Conservation (phyloP, 2,329 filamentous ascomycete species). For the Helminthosporium solani region DNA sequence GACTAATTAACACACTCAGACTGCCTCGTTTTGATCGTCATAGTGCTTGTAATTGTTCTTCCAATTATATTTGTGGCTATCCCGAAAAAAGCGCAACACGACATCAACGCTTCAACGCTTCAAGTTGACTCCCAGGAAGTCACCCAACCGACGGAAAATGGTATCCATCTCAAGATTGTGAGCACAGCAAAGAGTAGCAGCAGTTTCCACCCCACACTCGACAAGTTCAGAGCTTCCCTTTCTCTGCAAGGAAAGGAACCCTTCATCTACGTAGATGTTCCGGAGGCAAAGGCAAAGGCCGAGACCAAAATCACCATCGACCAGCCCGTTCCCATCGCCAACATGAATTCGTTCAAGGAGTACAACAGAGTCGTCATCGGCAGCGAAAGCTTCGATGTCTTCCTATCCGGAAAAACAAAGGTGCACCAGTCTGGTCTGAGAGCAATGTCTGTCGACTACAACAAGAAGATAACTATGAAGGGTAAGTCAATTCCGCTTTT, state of each 20-base stretch:
- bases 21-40: conserved; percentile 52
- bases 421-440: conserved; percentile 55
- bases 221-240: conserved; percentile 55
- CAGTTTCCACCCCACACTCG: conserved; percentile 56
- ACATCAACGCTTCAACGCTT: conserved; percentile 55
- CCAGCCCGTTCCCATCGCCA: conserved; percentile 47
- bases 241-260: conserved; percentile 46
- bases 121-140: conserved; percentile 54
- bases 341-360: conserved; percentile 49
- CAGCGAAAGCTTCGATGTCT: conserved; percentile 52
- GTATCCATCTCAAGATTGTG: conserved; percentile 52
- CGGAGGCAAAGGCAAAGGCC: conserved; percentile 46
- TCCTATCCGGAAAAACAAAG: conserved; percentile 53
- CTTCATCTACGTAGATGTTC: conserved; percentile 51
- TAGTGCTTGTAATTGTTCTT: conserved; percentile 58
- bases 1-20: conserved; percentile 21
- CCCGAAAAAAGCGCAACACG: conserved; percentile 57
- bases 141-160: conserved; percentile 50
- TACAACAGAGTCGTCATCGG: conserved; percentile 53
- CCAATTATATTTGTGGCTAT: conserved; percentile 61
- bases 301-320: conserved; percentile 46
- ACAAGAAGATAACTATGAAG: conserved; percentile 59
- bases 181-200: conserved; percentile 51
- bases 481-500: conserved; percentile 42
- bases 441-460: conserved; percentile 54